These are phyloP conservation scores for Rhypophila decipiens DNA, from an alignment of 495 filamentous ascomycete species.

Conservation along the genomic window DNA sequence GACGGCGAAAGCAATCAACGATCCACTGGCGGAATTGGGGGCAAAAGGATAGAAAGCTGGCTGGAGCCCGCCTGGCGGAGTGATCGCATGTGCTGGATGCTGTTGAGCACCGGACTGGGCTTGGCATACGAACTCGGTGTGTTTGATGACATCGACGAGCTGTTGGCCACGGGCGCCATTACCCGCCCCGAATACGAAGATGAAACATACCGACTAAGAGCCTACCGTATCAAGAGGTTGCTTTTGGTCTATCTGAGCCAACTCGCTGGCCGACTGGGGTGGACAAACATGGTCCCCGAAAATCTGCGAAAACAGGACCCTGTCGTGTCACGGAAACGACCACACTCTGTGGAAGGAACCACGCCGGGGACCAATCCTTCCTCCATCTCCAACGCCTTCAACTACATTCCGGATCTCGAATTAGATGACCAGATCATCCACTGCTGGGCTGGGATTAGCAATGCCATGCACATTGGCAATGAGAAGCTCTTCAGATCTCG, in stretches of 20 bases:
- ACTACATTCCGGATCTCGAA: slow-evolving; percentile 52
- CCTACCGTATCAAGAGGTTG: slow-evolving; percentile 74
- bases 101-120: slow-evolving; percentile 82
- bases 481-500: slow-evolving; percentile 76
- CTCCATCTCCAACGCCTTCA: slow-evolving; percentile 45
- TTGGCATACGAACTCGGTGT: slow-evolving; percentile 91
- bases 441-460: slow-evolving; percentile 86
- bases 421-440: slow-evolving; percentile 75
- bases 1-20: slow-evolving; percentile 42
- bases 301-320: slow-evolving; percentile 45
- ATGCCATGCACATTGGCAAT: slow-evolving; percentile 82
- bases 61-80: slow-evolving; percentile 93
- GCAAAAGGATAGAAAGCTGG: slow-evolving; percentile 83
- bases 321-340: slow-evolving; percentile 35
- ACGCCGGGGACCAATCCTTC: slow-evolving; percentile 50
- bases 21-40: slow-evolving; percentile 48
- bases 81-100: slow-evolving; percentile 98
- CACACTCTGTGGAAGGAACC: slow-evolving; percentile 42
- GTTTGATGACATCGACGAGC: slow-evolving; percentile 75
- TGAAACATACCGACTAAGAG: slow-evolving; percentile 70
- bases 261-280: slow-evolving; percentile 82
- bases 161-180: slow-evolving; percentile 45
- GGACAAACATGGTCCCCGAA: slow-evolving; percentile 88
- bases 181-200: slow-evolving; percentile 54
- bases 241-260: slow-evolving; percentile 87